Evolutionary conservation across 208 protist species (phyloP).

Genomic region (Wallacemonas sp.): DNA sequence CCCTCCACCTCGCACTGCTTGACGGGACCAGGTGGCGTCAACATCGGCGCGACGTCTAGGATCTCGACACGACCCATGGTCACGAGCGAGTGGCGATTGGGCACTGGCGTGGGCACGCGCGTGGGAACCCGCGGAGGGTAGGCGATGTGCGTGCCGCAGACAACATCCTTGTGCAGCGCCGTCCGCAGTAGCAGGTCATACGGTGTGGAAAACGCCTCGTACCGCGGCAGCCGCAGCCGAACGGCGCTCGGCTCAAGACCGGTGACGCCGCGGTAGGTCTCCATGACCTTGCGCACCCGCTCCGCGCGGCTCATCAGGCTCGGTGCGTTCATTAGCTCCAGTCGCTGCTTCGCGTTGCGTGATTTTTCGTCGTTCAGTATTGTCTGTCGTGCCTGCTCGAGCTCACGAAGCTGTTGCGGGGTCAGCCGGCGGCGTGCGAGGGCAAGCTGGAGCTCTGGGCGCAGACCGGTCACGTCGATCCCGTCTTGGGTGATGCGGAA

Average conservation of each 20-base stretch:
- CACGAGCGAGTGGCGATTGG: conserved; percentile 52
- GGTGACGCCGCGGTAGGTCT: conserved; percentile 44
- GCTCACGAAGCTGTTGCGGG: conserved; percentile 47
- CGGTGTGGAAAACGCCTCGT: conserved; percentile 50
- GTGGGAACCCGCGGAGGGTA: conserved; percentile 15
- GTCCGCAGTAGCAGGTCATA: conserved; percentile 72
- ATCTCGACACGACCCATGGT: conserved; percentile 64
- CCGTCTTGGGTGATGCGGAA: conserved; percentile 59
- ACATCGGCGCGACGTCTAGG: conserved; percentile 42
- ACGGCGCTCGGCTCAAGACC: conserved; percentile 46
- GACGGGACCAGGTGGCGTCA: conserved; percentile 46
- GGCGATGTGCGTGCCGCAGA: conserved; percentile 67
- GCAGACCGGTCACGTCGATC: conserved; percentile 80
- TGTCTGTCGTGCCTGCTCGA: conserved; percentile 34
- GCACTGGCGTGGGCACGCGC: conserved; percentile 1
- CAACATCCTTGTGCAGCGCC: conserved; percentile 77
- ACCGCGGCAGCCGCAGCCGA: conserved; percentile 53
- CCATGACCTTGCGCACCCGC: conserved; percentile 34
- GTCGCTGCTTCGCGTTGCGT: conserved; percentile 15
- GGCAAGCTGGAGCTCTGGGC: conserved; percentile 51
- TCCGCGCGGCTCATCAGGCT: conserved; percentile 23
- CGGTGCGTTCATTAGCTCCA: conserved; percentile 16
- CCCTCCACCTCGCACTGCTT: conserved; percentile 90
- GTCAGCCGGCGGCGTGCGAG: conserved; percentile 68
- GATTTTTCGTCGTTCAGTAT: conserved; percentile 12